Percentiles rank a stretch among this genome's conserved stretches.
Evolutionary conservation across 805 yeast genomes (phyloP).

Genomic region (Wickerhamomyces subpelliculosus): DNA sequence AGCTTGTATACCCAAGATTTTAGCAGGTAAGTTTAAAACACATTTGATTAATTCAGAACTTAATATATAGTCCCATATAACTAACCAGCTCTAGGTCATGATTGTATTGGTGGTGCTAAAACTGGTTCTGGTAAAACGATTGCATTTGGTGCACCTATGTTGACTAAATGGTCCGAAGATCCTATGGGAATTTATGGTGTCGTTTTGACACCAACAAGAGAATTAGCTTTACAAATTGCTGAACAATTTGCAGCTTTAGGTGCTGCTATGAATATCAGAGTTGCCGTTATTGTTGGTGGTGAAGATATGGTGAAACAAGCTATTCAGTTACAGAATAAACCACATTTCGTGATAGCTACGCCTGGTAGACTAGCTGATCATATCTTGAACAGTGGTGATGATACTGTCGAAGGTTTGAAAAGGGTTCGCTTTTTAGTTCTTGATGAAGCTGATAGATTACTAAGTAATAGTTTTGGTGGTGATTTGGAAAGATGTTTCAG

Average conservation of each 20-base stretch:
- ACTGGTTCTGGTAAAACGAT: constrained; percentile 98
- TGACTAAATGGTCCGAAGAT: constrained; percentile 90
- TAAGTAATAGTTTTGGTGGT: constrained; percentile 75
- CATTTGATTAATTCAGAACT: too few species aligned
- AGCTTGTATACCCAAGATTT: constrained; percentile 82
- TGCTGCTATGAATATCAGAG: constrained; percentile 75
- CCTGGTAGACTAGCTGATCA: constrained; percentile 97
- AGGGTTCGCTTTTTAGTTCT: constrained; percentile 76
- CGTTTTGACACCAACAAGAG: constrained; percentile 87
- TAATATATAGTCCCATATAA: background rate
- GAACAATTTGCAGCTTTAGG: constrained; percentile 95
- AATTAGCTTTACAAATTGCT: constrained; percentile 92
- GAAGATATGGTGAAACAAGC: constrained; percentile 90
- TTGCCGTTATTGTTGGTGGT: constrained; percentile 89
- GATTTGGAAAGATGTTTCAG: constrained; percentile 70
- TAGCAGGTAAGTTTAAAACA: constrained; percentile 37
- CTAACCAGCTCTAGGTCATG: constrained; percentile 38
- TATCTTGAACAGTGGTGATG: constrained; percentile 80
- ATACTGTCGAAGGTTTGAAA: constrained; percentile 71
- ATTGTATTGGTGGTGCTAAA: constrained; percentile 97
- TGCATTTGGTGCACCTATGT: constrained; percentile 97
- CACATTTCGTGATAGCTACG: constrained; percentile 94
- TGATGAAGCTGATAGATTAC: constrained; percentile 92
- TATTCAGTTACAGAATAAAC: constrained; percentile 68
- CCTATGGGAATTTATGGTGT: constrained; percentile 91